A percentile compares a stretch with the other conserved stretches of the same genome.
phyloP scores from a whole-genome alignment of 768 basidiomycete species.

The Fomitopsis pulvina region DNA sequence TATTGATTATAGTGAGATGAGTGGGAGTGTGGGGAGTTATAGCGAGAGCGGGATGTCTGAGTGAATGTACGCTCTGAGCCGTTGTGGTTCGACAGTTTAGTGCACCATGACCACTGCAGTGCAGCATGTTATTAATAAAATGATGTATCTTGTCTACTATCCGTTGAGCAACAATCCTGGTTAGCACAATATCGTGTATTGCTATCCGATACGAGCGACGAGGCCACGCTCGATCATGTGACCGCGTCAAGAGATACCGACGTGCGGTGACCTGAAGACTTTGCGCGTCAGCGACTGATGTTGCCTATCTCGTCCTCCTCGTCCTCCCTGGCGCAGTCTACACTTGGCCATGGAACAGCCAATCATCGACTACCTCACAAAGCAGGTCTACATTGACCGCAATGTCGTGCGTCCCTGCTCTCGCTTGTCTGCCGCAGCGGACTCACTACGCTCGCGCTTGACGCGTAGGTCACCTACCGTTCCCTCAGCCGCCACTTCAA shows the following conservation, averaged over 20 bases:
- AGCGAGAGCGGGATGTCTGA: conserved; percentile 24
- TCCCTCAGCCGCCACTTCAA: conserved; percentile 64
- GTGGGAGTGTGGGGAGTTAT: conserved; percentile 23
- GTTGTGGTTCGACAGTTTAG: too few relatives aligned
- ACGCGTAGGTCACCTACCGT: conserved; percentile 68
- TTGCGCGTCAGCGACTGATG: not conserved
- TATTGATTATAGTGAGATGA: conserved; percentile 21
- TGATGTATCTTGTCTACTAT: too few relatives aligned
- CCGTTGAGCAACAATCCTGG: too few relatives aligned
- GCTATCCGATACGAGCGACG: not conserved
- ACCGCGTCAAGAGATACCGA: not conserved
- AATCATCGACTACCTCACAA: conserved; percentile 36
- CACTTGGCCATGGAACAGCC: conserved; percentile 1
- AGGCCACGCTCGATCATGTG: not conserved
- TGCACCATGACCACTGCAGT: too few relatives aligned
- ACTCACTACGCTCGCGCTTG: too few relatives aligned
- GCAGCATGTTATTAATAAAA: too few relatives aligned
- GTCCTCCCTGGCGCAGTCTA: not conserved
- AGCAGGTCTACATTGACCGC: conserved; percentile 38
- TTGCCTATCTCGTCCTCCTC: not conserved
- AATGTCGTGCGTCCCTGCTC: conserved; percentile 31
- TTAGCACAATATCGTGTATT: too few relatives aligned
- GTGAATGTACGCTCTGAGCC: not conserved
- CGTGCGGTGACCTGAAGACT: not conserved
- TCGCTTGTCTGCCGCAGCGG: too few relatives aligned